Evolutionary conservation across 169 alveolate genomes (phyloP).

Genomic region (Plasmodium vivax): DNA sequence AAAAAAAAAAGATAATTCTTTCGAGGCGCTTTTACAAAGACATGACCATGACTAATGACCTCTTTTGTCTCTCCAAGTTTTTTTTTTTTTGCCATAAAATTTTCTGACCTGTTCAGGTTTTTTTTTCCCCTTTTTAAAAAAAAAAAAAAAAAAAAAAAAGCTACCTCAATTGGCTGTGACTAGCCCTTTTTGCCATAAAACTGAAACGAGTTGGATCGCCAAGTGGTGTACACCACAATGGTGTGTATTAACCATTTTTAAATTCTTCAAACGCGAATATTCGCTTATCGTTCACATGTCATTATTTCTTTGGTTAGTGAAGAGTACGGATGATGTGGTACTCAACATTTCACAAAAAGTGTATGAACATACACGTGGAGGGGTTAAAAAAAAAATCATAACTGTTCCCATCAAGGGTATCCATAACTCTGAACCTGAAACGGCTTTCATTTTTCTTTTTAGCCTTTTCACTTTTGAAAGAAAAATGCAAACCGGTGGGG

Average conservation of each 20-base stretch:
- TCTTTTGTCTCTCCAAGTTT: no score
- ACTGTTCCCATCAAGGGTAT: background rate
- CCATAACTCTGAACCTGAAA: background rate
- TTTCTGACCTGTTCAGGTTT: no score
- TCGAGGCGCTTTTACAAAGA: no score
- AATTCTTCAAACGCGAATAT: background rate
- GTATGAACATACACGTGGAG: background rate
- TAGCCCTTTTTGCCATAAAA: background rate
- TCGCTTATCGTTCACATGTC: background rate
- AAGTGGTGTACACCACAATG: background rate
- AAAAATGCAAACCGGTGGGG: background rate
- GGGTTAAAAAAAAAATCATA: background rate
- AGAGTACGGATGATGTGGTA: background rate
- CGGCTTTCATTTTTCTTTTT: background rate
- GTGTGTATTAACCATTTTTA: background rate
- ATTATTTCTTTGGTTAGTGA: background rate
- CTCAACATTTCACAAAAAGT: background rate
- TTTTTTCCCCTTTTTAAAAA: no score
- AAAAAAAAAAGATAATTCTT: no score
- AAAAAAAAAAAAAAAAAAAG: no score
- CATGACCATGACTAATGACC: no score
- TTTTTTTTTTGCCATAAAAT: no score
- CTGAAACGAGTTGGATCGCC: background rate
- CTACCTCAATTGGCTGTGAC: background rate
- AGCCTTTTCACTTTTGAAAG: background rate